Evolutionary conservation across 805 yeast species (phyloP), one percentile per base, ranked within the genome.

Genomic region (Scheffersomyces ergatensis): DNA sequence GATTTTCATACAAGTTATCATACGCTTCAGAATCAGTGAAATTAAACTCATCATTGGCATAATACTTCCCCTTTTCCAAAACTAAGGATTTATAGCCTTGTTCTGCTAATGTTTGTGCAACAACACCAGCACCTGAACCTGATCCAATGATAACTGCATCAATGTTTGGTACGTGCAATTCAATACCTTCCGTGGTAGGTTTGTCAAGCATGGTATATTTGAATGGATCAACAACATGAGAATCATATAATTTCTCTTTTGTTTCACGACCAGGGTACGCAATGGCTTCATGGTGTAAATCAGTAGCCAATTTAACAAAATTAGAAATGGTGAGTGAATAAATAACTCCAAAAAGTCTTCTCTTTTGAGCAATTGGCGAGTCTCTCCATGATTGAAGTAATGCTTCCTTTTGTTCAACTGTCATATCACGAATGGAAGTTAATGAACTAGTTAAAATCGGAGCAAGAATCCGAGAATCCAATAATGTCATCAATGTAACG

Each of bases 61-160:
- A 66, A 46, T 74, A 74, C 42, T 59, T 58, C 2, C 82, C 82
- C 53, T 76, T 77, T 50, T 78, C 83, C 4, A 78, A 44, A 1
- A 78, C 72, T 27, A 78, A 57, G 18, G 70, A 69, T 21, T 54
- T 60, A 50, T 51, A 61, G 12, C 82, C 82, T 26, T 60, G 62
- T 5, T 60, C 54, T 1, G 74, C 55, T 31, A 77, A 63, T 1
- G 74, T 63, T 35, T 68, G 67, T 4, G 79, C 82, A 0, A 65
- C 73, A 0, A 76, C 82, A 5, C 80, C 79, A 1, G 78, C 77
- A 5, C 80, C 76, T 11, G 74, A 54, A 1, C 83, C 83, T 4
- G 78, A 71, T 3, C 83, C 82, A 30, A 76, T 61, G 29, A 77
- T 63, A 11, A 72, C 55, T 3, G 60, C 78, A 43, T 76, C 80